These are phyloP conservation scores for Apiotrichum sp. DNA, from an alignment of 1,284 basidiomycete species.

Conservation along the genomic window DNA sequence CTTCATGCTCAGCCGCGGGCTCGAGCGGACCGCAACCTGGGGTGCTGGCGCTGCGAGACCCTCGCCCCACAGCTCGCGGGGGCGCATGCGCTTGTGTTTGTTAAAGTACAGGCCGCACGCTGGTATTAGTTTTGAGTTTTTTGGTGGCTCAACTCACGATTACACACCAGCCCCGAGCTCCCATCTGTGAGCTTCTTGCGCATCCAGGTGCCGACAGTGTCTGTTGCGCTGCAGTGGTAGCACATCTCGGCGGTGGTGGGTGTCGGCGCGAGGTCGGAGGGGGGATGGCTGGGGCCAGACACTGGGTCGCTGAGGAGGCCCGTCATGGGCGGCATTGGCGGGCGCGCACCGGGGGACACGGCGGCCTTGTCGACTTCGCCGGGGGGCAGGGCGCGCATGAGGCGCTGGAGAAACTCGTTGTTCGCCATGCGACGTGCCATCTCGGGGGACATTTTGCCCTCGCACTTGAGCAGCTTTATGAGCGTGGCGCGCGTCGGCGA, in stretches of 20 bases:
- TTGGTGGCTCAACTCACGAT: slow-evolving; percentile 28
- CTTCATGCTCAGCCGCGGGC: not conserved
- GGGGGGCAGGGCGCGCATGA: slow-evolving; percentile 37
- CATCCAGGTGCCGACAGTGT: slow-evolving; percentile 33
- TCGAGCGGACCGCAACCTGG: not conserved
- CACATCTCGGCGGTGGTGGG: slow-evolving; percentile 16
- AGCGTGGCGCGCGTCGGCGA: slow-evolving; percentile 36
- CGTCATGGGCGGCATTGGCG: not conserved
- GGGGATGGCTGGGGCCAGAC: not conserved
- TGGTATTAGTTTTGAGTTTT: slow-evolving; percentile 8
- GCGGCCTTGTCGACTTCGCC: not conserved
- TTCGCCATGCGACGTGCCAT: slow-evolving; percentile 32
- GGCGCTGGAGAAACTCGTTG: slow-evolving; percentile 33
- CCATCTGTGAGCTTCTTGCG: slow-evolving; percentile 37
- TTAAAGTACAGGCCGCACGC: slow-evolving; percentile 45
- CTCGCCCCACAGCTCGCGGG: slow-evolving; percentile 33
- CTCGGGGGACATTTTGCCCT: slow-evolving; percentile 39
- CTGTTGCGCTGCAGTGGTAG: slow-evolving; percentile 39
- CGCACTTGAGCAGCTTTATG: slow-evolving; percentile 31
- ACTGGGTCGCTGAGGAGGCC: not conserved
- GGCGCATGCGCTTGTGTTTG: slow-evolving; percentile 41
- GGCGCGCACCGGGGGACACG: not conserved
- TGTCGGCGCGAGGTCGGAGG: not conserved
- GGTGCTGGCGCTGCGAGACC: not conserved
- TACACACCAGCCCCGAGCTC: slow-evolving; percentile 36